A percentile compares a stretch with the other conserved stretches of the same genome.
Conservation (phyloP, 306 rosid genomes). For the Citrullus mucosospermus region DNA sequence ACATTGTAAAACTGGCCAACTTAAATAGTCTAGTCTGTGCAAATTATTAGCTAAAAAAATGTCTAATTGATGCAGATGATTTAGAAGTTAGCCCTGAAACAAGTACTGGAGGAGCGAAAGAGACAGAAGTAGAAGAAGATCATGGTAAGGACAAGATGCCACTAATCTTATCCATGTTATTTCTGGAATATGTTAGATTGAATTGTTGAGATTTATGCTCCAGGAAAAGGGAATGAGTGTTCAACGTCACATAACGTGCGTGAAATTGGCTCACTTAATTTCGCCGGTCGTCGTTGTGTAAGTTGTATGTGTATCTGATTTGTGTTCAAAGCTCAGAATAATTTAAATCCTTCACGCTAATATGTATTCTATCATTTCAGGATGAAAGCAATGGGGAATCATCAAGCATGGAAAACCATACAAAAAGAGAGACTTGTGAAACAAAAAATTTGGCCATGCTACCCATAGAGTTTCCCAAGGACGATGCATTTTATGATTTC, state of each 20-base stretch:
- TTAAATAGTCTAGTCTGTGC: background rate
- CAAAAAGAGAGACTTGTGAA: constrained; percentile 25
- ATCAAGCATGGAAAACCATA: constrained; percentile 22
- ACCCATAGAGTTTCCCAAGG: constrained; percentile 24
- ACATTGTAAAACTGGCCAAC: background rate
- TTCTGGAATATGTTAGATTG: constrained; percentile 10
- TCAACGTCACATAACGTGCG: constrained; percentile 18
- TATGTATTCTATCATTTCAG: constrained; percentile 33
- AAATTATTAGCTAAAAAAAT: background rate
- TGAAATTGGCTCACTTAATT: constrained; percentile 19
- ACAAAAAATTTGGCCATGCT: constrained; percentile 20
- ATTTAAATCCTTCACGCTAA: constrained; percentile 36
- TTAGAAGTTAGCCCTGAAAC: constrained; percentile 27
- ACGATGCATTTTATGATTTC: constrained; percentile 40
- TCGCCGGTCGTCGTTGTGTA: constrained; percentile 87
- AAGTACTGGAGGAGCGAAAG: constrained; percentile 9
- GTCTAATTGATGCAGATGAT: constrained; percentile 15
- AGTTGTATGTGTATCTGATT: constrained; percentile 94
- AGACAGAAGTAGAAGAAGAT: background rate
- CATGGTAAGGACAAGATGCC: constrained; percentile 12
- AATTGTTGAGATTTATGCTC: constrained; percentile 11
- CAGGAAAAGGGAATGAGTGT: constrained; percentile 35
- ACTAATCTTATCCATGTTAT: constrained; percentile 11
- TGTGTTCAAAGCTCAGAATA: constrained; percentile 27
- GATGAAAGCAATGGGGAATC: constrained; percentile 36